Base-by-base conservation (phyloP, 2,329 filamentous ascomycete genomes). In the Colletotrichum gloeosporioides region DNA sequence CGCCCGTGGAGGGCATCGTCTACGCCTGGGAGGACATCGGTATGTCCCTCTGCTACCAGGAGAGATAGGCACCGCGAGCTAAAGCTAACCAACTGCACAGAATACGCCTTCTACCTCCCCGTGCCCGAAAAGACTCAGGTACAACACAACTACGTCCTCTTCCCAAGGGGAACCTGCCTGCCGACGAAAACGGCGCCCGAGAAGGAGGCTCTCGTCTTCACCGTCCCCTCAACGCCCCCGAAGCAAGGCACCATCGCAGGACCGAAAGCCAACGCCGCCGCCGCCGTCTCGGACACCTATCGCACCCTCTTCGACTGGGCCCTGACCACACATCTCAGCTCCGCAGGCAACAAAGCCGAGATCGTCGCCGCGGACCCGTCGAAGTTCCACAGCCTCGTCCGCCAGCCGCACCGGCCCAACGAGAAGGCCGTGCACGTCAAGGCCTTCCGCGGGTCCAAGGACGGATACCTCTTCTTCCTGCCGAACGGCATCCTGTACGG, bases 381-480 rank as follows among this genome's bases (percentile, higher is more conserved):
- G 75, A 86, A 91, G 22, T 93, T 93, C 80, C 88, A 90, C 80
- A 92, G 90, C 76, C 86, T 87, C 49, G 85, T 90, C 16, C 88
- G 88, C 68, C 91, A 93, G 79, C 82, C 90, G 8, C 90, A 92
- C 78, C 87, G 92, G 32, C 91, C 90, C 1, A 88, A 86, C 69
- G 92, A 94, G 78, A 90, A 89, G 80, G 92, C 92, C 0, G 92
- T 93, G 22, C 92, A 93, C 78, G 89, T 94, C 61, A 92, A 90
- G 79, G 92, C 90, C 2, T 93, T 93, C 83, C 87, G 92, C 61
- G 93, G 93, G 25, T 92, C 89, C 74, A 94, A 94, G 82, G 93
- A 94, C 75, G 93, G 92, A 1, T 93, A 89, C 78, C 85, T 94
- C 1, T 94, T 93, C 80, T 93, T 94, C 81, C 84, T 94, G 18